Percentiles rank a stretch among this genome's conserved stretches.
Conservation (phyloP, 78 protist species). For the Cyanophora paradoxa region DNA sequence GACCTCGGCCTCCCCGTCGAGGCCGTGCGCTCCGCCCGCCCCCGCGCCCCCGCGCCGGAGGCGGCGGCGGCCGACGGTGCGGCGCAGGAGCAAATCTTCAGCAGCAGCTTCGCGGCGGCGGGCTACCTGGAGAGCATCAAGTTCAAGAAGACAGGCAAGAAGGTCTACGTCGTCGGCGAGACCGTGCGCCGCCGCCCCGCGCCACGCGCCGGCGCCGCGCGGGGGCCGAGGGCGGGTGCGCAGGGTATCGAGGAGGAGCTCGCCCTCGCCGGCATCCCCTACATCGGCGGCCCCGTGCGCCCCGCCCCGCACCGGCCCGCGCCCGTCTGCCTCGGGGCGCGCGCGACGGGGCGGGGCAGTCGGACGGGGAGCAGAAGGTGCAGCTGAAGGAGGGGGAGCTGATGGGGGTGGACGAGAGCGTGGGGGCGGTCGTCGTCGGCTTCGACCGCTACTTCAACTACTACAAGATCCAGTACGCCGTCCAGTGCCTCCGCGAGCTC, state of each 20-base stretch:
- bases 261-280: conserved; percentile 18
- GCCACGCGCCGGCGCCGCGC: no score
- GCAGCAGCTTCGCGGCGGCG: conserved; percentile 33
- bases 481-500: neutral
- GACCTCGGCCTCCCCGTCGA: neutral
- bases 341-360: neutral
- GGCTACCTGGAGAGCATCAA: conserved; percentile 31
- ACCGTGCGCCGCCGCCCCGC: neutral
- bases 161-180: conserved; percentile 44
- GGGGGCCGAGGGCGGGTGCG: neutral
- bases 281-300: neutral
- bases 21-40: no score
- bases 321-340: neutral
- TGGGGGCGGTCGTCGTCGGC: conserved; percentile 41
- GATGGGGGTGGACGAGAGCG: conserved; percentile 12
- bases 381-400: conserved; percentile 12
- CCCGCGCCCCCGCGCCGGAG: no score
- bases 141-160: conserved; percentile 34
- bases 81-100: conserved; percentile 34
- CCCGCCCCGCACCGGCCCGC: neutral
- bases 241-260: conserved; percentile 34
- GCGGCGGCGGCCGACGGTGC: no score
- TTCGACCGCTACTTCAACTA: conserved; percentile 29
- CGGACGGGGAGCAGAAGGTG: conserved; percentile 18
- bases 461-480: conserved; percentile 36